Base-by-base conservation (phyloP, 176 grass and related monocot genomes). In the Avena sativa region DNA sequence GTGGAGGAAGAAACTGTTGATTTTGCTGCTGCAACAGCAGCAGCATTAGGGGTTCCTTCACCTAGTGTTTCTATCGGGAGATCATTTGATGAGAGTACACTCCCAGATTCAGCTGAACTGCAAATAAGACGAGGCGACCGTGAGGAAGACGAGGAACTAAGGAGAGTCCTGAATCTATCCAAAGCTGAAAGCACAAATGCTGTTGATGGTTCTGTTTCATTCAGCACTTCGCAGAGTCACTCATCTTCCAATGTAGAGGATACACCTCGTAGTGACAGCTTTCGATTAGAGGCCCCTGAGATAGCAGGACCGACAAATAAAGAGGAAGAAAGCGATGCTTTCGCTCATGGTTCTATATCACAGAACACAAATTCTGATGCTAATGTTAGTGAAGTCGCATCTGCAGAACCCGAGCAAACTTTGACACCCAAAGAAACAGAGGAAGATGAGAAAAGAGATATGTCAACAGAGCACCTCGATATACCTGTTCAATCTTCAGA, bases 91-190 rank as follows among this genome's bases (percentile, higher is more conserved):
- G 92, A 94, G 46, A 81, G 49, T 81, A 86, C 87, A 81, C 43
- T 93, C 50, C 34, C 84, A 73, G 71, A 75, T 43, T 9, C 93
- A 78, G 34, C 55, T 82, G 83, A 90, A 47, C 49, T 88, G 79
- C 77, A 81, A 32, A 92, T 12, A 72, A 85, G 91, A 53, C 83
- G 74, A 86, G 97, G 97, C 21, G 94, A 99, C 55, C 83, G 88
- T 23, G 87, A 99, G 82, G 97, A 99, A 89, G 92, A 93, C 87
- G 97, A 97, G 75, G 97, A 99, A 89, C 85, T 99, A 28, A 89
- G 71, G 82, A 88, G 94, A 76, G 90, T 79, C 60, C 92, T 99
- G 83, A 89, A 80, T 93, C 82, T 99, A 69, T 99, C 97, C 46
- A 99, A 86, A 90, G 56, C 59, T 87, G 92, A 94, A 79, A 74